Percentiles rank a stretch among this genome's conserved stretches.
Evolutionary conservation across 345 rosid species (phyloP).

Genomic region (Mercurialis annua): DNA sequence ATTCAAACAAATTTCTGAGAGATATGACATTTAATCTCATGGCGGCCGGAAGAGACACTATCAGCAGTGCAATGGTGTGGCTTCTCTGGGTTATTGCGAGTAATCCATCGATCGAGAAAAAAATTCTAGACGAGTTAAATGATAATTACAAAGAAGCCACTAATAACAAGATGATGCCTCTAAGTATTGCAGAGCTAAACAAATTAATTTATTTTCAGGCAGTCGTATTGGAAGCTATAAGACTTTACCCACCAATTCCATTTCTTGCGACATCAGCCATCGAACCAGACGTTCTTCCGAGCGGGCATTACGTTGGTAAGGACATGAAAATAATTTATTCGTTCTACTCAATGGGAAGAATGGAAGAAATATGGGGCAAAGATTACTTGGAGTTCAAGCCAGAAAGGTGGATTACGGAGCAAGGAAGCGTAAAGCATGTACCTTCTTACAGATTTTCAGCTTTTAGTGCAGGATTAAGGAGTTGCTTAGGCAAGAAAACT

Average conservation of each 20-base stretch:
- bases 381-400: conserved; percentile 19
- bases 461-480: neutral
- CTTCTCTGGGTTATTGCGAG: conserved; percentile 33
- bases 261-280: neutral
- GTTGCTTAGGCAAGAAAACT: neutral
- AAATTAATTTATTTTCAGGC: conserved; percentile 19
- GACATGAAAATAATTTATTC: conserved; percentile 4
- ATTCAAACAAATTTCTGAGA: conserved; percentile 27
- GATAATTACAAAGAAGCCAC: neutral
- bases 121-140: conserved; percentile 23
- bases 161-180: neutral
- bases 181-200: neutral
- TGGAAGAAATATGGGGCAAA: no score
- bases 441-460: no score
- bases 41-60: conserved; percentile 38
- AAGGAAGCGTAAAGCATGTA: no score
- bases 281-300: conserved; percentile 10
- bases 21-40: conserved; percentile 22
- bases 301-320: neutral
- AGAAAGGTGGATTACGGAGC: no score
- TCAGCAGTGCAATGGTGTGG: conserved; percentile 30
- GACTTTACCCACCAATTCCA: conserved; percentile 15
- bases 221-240: conserved; percentile 7
- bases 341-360: conserved; percentile 10
- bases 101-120: conserved; percentile 25